A percentile compares a stretch with the other conserved stretches of the same genome.
Conservation (phyloP, 73 alveolate species). For the Symbiodinium pilosum region DNA sequence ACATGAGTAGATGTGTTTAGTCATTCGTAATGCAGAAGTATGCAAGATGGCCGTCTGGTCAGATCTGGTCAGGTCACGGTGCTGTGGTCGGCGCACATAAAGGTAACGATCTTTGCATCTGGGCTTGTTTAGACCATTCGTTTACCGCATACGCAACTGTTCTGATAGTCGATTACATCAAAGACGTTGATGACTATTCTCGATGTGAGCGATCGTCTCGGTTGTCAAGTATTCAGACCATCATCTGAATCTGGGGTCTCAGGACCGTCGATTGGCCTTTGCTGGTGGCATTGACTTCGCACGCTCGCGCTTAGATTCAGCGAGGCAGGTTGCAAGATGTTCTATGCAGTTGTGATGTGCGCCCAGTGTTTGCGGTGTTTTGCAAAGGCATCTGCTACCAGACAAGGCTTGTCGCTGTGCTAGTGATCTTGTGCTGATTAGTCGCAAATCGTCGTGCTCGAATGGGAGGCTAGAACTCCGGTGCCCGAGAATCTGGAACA, state of each 20-base stretch:
- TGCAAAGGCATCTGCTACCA: background rate
- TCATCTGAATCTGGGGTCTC: no score
- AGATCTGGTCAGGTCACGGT: background rate
- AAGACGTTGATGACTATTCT: no score
- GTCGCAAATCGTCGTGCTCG: background rate
- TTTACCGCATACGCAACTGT: no score
- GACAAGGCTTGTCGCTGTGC: background rate
- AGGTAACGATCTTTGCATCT: background rate
- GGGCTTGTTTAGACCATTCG: no score
- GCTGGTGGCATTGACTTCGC: slow-evolving; percentile 25
- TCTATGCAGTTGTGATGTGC: background rate
- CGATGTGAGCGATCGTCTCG: no score
- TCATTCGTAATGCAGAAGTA: no score
- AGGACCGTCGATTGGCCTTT: background rate
- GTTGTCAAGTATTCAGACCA: no score
- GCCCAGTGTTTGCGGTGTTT: no score
- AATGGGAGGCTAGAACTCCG: background rate
- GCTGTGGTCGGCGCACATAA: slow-evolving; percentile 18
- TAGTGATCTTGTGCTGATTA: background rate
- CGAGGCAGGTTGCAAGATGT: background rate
- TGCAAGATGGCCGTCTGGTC: background rate
- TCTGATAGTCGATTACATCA: no score
- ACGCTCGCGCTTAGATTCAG: background rate
- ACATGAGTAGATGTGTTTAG: no score
- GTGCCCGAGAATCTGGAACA: background rate